These are phyloP conservation scores for Ophiostoma populinum DNA, from an alignment of 2,329 filamentous ascomycete genomes.

Conservation along the genomic window DNA sequence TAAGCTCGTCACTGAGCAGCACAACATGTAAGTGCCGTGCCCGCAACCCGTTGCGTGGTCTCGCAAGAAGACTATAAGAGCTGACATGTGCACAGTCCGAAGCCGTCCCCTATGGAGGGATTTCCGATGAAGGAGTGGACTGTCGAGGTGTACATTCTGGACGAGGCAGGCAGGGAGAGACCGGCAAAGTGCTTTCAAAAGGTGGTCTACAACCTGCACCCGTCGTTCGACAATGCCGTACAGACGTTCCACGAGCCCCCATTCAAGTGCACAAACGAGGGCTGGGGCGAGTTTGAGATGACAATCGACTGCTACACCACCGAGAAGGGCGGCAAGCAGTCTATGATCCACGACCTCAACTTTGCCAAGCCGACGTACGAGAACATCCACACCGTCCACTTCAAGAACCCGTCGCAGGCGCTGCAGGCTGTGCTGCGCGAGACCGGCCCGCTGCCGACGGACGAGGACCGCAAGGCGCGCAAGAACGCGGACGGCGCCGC, in stretches of 20 bases:
- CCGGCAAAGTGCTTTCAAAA: conserved; percentile 79
- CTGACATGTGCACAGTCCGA: neutral
- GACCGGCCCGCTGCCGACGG: conserved; percentile 68
- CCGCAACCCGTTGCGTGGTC: neutral
- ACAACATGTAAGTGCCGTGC: conserved; percentile 50
- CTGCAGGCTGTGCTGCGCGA: conserved; percentile 65
- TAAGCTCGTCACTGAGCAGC: conserved; percentile 86
- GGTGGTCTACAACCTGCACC: conserved; percentile 82
- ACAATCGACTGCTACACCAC: conserved; percentile 64
- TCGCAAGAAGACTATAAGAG: neutral
- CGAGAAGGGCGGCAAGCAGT: conserved; percentile 71
- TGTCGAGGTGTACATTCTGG: conserved; percentile 68
- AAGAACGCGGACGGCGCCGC: conserved; percentile 40
- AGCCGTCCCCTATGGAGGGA: conserved; percentile 65
- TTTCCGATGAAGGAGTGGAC: conserved; percentile 91
- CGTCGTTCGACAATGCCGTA: conserved; percentile 72
- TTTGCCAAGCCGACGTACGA: conserved; percentile 73
- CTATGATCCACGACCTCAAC: conserved; percentile 77
- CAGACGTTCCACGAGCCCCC: conserved; percentile 75
- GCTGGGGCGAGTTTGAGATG: conserved; percentile 99
- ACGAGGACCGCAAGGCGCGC: conserved; percentile 45
- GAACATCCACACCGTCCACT: conserved; percentile 59
- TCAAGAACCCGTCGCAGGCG: conserved; percentile 86
- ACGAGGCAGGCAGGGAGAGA: conserved; percentile 71
- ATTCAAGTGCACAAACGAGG: conserved; percentile 81